Evolutionary conservation across 768 basidiomycete species (phyloP), one percentile per base, ranked within the genome.

Genomic region (Guyanaporus albipodus): DNA sequence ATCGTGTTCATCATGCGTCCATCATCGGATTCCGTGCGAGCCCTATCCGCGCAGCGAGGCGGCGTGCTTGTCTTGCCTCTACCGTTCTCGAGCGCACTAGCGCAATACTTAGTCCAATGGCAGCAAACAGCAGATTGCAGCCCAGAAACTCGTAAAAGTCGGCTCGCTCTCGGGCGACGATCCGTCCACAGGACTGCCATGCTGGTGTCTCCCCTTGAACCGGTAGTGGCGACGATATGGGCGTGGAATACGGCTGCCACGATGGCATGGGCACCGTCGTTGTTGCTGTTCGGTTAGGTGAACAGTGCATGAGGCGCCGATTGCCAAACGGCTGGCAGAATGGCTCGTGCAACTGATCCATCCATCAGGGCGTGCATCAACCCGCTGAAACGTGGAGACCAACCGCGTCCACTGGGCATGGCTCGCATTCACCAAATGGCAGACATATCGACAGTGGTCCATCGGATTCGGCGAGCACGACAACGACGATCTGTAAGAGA

Each of bases 271-370:
- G n/a, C 42, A 36, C 44, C 58, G 49, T 26, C 55, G 56, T 15
- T 60, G 66, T 40, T 22, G 51, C 18, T 29, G 61, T 58, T 56
- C 59, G 67, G 39, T 64, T 55, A 49, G 60, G 62, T 19, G 79
- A 60, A 50, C 93, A 97, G 62, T 93, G 93, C 73, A 94, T 76
- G 32, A 92, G 76, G 17, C 89, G 82, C 19, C 94, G 82, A 67
- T 94, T 94, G 42, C 94, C 94, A 61, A 92, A 95, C n/a, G 94
- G 93, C 60, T 89, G 83, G 68, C 93, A 97, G 67, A 87, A 95
- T 2, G 93, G 92, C 70, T 93, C 81, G 57, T 83, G 72, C 27
- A 89, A 71, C 91, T 94, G 53, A 44, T n/a, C 24, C 48, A 7
- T 18, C 26, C 17, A 31, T 51, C 42, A 53, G 45, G 21, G 46